Percentiles rank a stretch among this genome's conserved stretches.
These are phyloP conservation scores for Carex pumila DNA, from an alignment of 176 grass and related monocot genomes.

Conservation along the genomic window DNA sequence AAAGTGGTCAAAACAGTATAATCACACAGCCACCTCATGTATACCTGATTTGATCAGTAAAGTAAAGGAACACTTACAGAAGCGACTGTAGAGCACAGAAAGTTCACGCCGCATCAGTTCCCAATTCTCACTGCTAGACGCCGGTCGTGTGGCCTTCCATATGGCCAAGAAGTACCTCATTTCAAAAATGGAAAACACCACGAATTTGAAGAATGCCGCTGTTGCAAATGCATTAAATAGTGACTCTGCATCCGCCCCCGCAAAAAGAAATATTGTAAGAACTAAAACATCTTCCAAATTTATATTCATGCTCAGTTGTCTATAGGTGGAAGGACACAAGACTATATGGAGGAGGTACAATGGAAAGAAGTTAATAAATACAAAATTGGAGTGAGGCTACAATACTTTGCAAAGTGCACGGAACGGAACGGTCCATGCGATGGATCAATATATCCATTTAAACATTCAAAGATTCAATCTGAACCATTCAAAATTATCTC, in stretches of 20 bases:
- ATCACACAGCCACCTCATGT: neutral
- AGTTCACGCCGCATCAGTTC: conserved; percentile 90
- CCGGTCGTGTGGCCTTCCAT: conserved; percentile 94
- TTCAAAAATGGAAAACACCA: conserved; percentile 98
- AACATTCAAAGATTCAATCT: too few relatives aligned
- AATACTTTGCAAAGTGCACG: too few relatives aligned
- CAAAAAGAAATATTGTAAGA: neutral
- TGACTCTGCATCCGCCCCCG: conserved; percentile 56
- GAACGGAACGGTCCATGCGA: too few relatives aligned
- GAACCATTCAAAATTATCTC: too few relatives aligned
- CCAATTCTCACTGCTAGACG: conserved; percentile 89
- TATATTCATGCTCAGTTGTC: neutral
- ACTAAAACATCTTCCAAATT: neutral
- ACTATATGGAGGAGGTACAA: neutral
- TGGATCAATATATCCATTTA: too few relatives aligned
- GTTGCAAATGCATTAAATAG: conserved; percentile 99
- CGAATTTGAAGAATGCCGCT: conserved; percentile 98
- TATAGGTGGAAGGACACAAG: neutral
- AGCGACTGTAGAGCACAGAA: conserved; percentile 97
- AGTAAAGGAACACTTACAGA: conserved; percentile 60
- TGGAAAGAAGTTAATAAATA: neutral
- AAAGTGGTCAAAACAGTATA: neutral
- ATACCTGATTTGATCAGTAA: neutral
- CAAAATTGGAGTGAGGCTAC: neutral
- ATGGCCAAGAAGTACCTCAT: conserved; percentile 98